Percentiles rank a stretch among this genome's conserved stretches.
Evolutionary conservation across 768 basidiomycete genomes (phyloP).

Genomic region (Asterophora lycoperdoides): DNA sequence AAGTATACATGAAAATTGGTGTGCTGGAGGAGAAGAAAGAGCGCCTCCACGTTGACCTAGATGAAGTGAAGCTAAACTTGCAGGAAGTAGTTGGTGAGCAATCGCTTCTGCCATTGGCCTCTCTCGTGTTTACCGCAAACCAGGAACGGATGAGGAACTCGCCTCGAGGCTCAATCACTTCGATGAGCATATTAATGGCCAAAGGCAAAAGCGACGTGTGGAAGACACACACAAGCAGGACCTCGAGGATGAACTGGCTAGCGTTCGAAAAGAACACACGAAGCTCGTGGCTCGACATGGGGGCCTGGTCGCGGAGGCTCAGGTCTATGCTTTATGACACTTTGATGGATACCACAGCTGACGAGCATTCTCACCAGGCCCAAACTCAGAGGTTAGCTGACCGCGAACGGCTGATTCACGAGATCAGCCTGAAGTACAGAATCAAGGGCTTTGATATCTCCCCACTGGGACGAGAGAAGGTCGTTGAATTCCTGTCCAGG

Average conservation of each 20-base stretch:
- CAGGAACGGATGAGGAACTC: constrained; percentile 75
- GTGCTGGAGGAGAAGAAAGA: constrained; percentile 56
- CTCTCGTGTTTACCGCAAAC: constrained; percentile 3
- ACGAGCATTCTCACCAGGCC: constrained; percentile 41
- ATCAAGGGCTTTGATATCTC: constrained; percentile 73
- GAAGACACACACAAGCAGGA: constrained; percentile 55
- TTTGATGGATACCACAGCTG: neutral
- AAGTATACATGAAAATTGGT: constrained; percentile 72
- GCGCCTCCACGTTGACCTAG: constrained; percentile 58
- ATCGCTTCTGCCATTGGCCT: neutral
- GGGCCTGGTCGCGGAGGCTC: constrained; percentile 65
- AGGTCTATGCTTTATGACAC: constrained; percentile 37
- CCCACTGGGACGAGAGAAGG: constrained; percentile 65
- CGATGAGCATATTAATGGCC: constrained; percentile 49
- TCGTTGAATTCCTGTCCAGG: constrained; percentile 67
- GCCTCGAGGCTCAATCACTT: constrained; percentile 52
- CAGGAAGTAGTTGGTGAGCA: constrained; percentile 61
- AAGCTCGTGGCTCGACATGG: constrained; percentile 61
- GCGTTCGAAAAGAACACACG: constrained; percentile 48
- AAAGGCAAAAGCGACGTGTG: constrained; percentile 43
- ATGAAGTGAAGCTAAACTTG: constrained; percentile 57
- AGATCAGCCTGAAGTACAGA: constrained; percentile 60
- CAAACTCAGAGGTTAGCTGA: constrained; percentile 66
- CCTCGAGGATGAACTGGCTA: constrained; percentile 55
- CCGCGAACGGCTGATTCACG: constrained; percentile 71